phyloP scores from a whole-genome alignment of 2,329 filamentous ascomycete species.

The Colletotrichum higginsianum region DNA sequence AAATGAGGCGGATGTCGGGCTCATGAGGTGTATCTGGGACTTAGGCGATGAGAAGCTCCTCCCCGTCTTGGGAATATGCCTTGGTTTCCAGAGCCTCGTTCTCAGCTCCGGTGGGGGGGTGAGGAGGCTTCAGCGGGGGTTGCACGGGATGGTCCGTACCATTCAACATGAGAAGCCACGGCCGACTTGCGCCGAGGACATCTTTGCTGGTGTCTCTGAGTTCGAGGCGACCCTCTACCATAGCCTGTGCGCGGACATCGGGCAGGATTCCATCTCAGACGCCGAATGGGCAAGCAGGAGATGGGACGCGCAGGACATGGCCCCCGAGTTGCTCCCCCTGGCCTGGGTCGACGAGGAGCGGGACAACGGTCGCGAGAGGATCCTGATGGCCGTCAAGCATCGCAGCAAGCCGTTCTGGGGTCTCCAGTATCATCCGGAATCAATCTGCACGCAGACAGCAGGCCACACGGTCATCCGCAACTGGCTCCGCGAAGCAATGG shows the following conservation, averaged over 20 bases:
- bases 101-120: conserved; percentile 77
- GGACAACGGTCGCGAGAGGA: conserved; percentile 59
- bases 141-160: conserved; percentile 85
- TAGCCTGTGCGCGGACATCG: conserved; percentile 70
- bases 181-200: conserved; percentile 57
- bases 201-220: conserved; percentile 74
- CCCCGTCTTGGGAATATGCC: conserved; percentile 89
- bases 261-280: conserved; percentile 58
- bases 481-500: conserved; percentile 79
- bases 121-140: conserved; percentile 76
- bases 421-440: conserved; percentile 93
- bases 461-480: conserved; percentile 77
- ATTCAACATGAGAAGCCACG: conserved; percentile 68
- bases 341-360: conserved; percentile 72
- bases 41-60: conserved; percentile 71
- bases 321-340: conserved; percentile 67
- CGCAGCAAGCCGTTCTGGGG: conserved; percentile 82
- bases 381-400: conserved; percentile 86
- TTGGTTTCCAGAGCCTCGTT: conserved; percentile 89
- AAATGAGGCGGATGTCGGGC: conserved; percentile 81
- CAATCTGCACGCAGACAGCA: conserved; percentile 81
- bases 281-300: conserved; percentile 55
- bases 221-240: conserved; percentile 86
- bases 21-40: conserved; percentile 84
- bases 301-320: conserved; percentile 56